A percentile compares a stretch with the other conserved stretches of the same genome.
phyloP scores from a whole-genome alignment of 176 grass and related monocot species.

The Zoysia pacifica region DNA sequence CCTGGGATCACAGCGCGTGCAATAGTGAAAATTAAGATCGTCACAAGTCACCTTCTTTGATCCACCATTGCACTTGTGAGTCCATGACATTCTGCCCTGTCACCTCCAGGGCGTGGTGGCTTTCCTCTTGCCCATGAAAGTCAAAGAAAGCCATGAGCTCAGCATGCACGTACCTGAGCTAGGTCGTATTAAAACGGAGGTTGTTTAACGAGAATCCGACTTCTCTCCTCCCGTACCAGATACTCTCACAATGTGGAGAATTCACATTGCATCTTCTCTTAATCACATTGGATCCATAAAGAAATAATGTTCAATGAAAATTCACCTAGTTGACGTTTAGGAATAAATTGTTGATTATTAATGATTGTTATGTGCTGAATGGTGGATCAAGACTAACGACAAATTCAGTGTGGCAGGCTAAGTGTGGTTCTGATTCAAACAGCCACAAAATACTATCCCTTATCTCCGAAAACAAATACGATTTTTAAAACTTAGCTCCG shows the following conservation, averaged over 20 bases:
- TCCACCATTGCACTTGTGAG: slow-evolving; percentile 55
- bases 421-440: neutral
- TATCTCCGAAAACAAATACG: neutral
- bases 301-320: no score
- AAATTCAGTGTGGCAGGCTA: neutral
- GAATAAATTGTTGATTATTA: slow-evolving; percentile 30
- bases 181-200: neutral
- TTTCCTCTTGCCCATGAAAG: slow-evolving; percentile 59
- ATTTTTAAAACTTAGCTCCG: neutral
- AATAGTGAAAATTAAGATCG: slow-evolving; percentile 50
- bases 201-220: neutral
- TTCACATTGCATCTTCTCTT: slow-evolving; percentile 25
- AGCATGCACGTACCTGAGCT: slow-evolving; percentile 30
- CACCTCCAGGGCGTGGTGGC: slow-evolving; percentile 64
- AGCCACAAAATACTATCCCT: neutral
- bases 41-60: slow-evolving; percentile 50
- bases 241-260: slow-evolving; percentile 28
- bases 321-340: no score
- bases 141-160: slow-evolving; percentile 69
- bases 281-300: no score
- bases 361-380: neutral
- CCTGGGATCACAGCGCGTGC: slow-evolving; percentile 69
- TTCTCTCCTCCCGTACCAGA: neutral
- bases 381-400: neutral
- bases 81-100: slow-evolving; percentile 62